phyloP scores from a whole-genome alignment of 768 basidiomycete species.

The Boletus vinaceobasis region DNA sequence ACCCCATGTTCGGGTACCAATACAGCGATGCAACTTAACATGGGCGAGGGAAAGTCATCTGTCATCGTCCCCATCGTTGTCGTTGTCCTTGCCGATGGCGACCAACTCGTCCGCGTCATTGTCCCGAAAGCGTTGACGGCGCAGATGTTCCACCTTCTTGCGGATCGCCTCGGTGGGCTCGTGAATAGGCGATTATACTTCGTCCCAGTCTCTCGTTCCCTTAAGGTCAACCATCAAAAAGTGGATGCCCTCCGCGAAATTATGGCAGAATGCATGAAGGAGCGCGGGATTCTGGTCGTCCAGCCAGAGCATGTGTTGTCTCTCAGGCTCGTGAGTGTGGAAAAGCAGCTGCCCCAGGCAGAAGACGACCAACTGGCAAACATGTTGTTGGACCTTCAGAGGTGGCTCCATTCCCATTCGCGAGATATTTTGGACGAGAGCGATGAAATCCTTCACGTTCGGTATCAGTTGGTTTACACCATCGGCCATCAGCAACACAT shows the following conservation, averaged over 20 bases:
- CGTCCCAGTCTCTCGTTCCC: constrained; percentile 47
- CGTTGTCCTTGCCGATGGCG: constrained; percentile 40
- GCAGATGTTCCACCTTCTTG: constrained; percentile 51
- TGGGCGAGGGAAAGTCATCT: constrained; percentile 56
- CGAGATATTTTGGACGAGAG: constrained; percentile 33
- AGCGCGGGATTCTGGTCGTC: constrained; percentile 42
- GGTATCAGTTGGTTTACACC: constrained; percentile 38
- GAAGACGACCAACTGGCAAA: background rate
- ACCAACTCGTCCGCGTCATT: constrained; percentile 45
- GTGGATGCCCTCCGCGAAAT: constrained; percentile 29
- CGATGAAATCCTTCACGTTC: constrained; percentile 33
- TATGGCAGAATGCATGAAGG: constrained; percentile 36
- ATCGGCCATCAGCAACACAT: constrained; percentile 28
- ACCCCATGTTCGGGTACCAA: constrained; percentile 35
- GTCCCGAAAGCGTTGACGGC: constrained; percentile 45
- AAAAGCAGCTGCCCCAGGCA: constrained; percentile 26
- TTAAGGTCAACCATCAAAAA: constrained; percentile 18
- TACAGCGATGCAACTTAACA: constrained; percentile 48
- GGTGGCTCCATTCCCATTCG: constrained; percentile 22
- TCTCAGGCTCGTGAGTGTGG: constrained; percentile 44
- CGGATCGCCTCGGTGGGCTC: constrained; percentile 42
- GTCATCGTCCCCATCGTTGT: constrained; percentile 46
- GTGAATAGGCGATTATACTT: constrained; percentile 45
- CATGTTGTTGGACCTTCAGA: constrained; percentile 26
- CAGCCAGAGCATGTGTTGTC: constrained; percentile 58